Conservation (phyloP, 2,329 filamentous ascomycete genomes). For the Lachnellula subtilissima region DNA sequence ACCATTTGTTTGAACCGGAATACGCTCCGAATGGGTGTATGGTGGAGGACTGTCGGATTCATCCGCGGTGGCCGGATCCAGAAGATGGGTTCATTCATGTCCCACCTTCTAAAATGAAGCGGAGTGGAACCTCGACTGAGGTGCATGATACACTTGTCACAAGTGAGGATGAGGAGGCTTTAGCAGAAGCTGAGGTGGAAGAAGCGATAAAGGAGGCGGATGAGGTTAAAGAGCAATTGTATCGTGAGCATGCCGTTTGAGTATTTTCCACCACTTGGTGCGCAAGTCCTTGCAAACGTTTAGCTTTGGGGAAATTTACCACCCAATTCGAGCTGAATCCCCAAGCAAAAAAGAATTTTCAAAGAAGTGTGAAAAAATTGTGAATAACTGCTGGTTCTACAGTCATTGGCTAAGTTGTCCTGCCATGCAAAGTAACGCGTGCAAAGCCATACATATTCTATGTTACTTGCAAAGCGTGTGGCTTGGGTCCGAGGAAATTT, state of each 20-base stretch:
- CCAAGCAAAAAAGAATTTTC: not conserved
- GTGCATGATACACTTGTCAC: not conserved
- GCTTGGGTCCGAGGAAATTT: not conserved
- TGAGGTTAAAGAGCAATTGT: not conserved
- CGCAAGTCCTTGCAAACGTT: not conserved
- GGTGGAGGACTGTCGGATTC: not conserved
- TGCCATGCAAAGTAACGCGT: no score
- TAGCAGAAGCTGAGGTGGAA: not conserved
- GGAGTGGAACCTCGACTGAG: not conserved
- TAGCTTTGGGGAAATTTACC: not conserved
- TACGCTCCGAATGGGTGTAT: not conserved
- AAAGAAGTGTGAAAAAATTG: not conserved
- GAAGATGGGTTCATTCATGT: not conserved
- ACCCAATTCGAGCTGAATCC: not conserved
- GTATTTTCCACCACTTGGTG: not conserved
- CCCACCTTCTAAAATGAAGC: no score
- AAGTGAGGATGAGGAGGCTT: not conserved
- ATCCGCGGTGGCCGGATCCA: not conserved
- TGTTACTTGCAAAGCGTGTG: not conserved
- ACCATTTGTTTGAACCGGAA: not conserved
- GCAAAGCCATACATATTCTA: no score
- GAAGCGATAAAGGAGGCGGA: not conserved
- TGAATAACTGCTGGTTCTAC: not conserved
- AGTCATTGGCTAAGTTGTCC: no score
- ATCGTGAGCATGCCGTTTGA: not conserved